Conservation (phyloP, 75 land plant genomes). For the Picea glauca region DNA sequence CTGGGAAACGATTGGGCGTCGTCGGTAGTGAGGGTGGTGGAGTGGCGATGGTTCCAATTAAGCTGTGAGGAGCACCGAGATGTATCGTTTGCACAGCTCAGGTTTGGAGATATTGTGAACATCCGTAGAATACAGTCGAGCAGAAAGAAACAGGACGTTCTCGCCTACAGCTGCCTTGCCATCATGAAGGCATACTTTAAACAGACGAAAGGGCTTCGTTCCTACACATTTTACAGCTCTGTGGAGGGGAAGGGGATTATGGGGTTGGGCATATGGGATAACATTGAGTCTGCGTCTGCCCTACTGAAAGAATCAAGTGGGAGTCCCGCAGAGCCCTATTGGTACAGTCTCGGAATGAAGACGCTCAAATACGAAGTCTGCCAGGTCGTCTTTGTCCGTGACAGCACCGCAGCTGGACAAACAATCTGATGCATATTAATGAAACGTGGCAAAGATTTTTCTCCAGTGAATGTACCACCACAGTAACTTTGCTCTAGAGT, state of each 20-base stretch:
- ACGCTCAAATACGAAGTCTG: slow-evolving; percentile 6
- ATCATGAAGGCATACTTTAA: background rate
- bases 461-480: too few relatives aligned
- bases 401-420: too few relatives aligned
- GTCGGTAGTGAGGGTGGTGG: too few relatives aligned
- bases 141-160: background rate
- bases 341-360: background rate
- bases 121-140: background rate
- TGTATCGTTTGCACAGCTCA: too few relatives aligned
- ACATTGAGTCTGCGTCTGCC: background rate
- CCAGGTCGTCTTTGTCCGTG: background rate
- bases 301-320: background rate
- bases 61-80: too few relatives aligned
- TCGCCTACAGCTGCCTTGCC: slow-evolving; percentile 3
- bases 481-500: too few relatives aligned
- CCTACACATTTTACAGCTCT: background rate
- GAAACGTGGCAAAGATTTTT: too few relatives aligned
- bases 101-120: background rate
- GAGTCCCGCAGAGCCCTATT: background rate
- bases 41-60: too few relatives aligned
- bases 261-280: slow-evolving; percentile 1
- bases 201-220: background rate
- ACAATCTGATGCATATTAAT: too few relatives aligned
- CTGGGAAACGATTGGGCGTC: too few relatives aligned
- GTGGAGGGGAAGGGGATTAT: background rate